A percentile compares a stretch with the other conserved stretches of the same genome.
phyloP scores from a whole-genome alignment of 495 filamentous ascomycete genomes.

The Neurospora tetraspora region DNA sequence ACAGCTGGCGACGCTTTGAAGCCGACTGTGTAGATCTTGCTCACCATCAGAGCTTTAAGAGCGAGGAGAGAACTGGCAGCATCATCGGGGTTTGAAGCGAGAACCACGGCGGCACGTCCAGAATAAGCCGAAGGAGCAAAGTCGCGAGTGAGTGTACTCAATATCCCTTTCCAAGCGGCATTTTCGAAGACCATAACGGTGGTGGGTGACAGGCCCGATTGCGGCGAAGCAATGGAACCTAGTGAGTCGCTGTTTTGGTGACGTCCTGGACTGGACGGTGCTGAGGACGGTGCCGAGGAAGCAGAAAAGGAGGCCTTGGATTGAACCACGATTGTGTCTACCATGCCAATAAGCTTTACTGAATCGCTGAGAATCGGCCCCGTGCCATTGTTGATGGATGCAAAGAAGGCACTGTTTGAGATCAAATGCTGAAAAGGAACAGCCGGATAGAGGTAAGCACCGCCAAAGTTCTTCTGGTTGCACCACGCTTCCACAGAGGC shows the following conservation, averaged over 20 bases:
- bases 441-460: slow-evolving; percentile 67
- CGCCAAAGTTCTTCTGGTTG: slow-evolving; percentile 62
- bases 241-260: slow-evolving; percentile 18
- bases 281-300: slow-evolving; percentile 26
- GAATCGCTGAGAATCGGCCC: slow-evolving; percentile 61
- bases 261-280: slow-evolving; percentile 30
- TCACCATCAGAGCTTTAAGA: slow-evolving; percentile 61
- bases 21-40: slow-evolving; percentile 73
- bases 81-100: slow-evolving; percentile 57
- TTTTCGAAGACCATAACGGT: slow-evolving; percentile 62
- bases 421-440: slow-evolving; percentile 38
- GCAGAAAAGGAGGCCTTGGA: slow-evolving; percentile 22
- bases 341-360: slow-evolving; percentile 61
- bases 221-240: slow-evolving; percentile 4
- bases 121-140: slow-evolving; percentile 73
- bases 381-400: slow-evolving; percentile 36
- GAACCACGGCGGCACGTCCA: slow-evolving; percentile 60
- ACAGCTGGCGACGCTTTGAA: slow-evolving; percentile 61
- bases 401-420: slow-evolving; percentile 30
- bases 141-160: slow-evolving; percentile 67
- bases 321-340: slow-evolving; percentile 68
- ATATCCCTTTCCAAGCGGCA: slow-evolving; percentile 73
- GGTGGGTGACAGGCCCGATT: slow-evolving; percentile 25
- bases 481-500: slow-evolving; percentile 52
- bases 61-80: slow-evolving; percentile 69